Base-by-base conservation (phyloP, 2,329 filamentous ascomycete genomes). In the Trichoderma guizhouense region DNA sequence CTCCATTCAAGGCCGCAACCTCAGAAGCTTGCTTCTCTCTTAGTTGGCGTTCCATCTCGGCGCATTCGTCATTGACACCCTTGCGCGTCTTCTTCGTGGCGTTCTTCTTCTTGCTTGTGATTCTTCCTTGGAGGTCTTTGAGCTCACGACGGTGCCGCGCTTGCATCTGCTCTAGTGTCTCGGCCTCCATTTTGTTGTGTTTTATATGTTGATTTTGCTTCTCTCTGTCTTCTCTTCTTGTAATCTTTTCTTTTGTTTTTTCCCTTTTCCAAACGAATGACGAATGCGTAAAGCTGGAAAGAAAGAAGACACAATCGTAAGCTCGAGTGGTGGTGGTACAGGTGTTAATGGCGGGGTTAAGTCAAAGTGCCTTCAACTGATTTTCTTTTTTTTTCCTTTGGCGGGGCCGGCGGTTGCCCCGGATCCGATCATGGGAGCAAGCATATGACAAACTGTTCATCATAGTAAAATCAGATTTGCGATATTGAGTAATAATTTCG, bases 51-150 rank as follows among this genome's bases (percentile, higher is more conserved):
- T 95, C 92, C 74, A 94, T 84, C 68, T 88, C 85, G 73, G 91
- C 91, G 75, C 93, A 94, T 79, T 95, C 93, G 67, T 92, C 86
- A 53, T 92, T 93, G 78, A 95, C 85, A 32, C 91, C 90, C 80
- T 92, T 93, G 78, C 84, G 89, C 76, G 87, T 95, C 89, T 90
- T 94, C 83, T 98, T 99, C 61, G 92, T 97, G 18, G 96, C 95
- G 76, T 93, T 92, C 86, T 98, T 98, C 86, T 98, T 99, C 87
- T 98, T 98, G 83, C 92, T 94, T 6, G 93, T 98, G 78, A 97
- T 90, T 72, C 92, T 91, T 65, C 90, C 88, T 81, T 97, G 93
- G 30, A 99, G 87, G 73, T 98, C 95, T 76, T 91, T 91, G 80
- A 92, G 90, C 83, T 99, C 95, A 82, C 93, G 96, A 77, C 93